These are phyloP conservation scores for Acacia pycnantha DNA, from an alignment of 331 rosid species.

Conservation along the genomic window DNA sequence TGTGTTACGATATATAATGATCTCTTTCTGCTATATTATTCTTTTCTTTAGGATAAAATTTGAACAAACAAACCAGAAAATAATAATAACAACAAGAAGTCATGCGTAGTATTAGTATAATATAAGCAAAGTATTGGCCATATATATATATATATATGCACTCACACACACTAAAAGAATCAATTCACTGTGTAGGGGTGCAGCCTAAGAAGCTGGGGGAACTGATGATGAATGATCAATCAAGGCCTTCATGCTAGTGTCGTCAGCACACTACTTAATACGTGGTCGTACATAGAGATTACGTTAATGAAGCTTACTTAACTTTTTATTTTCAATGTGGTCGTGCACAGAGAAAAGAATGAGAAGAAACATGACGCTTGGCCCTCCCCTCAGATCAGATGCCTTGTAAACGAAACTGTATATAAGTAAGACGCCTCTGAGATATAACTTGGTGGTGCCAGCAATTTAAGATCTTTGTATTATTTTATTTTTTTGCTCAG, in stretches of 20 bases:
- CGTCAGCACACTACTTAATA: too few species aligned
- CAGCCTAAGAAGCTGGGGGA: not conserved
- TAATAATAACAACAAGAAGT: not conserved
- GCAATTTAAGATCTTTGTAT: too few species aligned
- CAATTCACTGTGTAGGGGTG: not conserved
- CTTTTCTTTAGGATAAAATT: not conserved
- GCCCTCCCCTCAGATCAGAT: too few species aligned
- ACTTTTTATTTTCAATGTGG: too few species aligned
- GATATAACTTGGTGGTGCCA: too few species aligned
- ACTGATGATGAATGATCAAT: not conserved
- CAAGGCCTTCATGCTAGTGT: not conserved
- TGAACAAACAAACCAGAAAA: not conserved
- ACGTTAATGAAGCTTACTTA: too few species aligned
- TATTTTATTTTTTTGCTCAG: too few species aligned
- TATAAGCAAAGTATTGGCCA: not conserved
- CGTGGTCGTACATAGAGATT: too few species aligned
- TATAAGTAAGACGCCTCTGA: too few species aligned
- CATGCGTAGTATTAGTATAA: not conserved
- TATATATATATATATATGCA: not conserved
- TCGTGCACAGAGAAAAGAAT: too few species aligned
- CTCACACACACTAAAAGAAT: not conserved
- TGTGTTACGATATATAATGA: not conserved
- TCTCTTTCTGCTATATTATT: not conserved
- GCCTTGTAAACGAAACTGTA: not conserved
- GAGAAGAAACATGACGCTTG: too few species aligned